These are phyloP conservation scores for Fraxinus xanthoxyloides DNA, from an alignment of 305 asterid species.

Conservation along the genomic window DNA sequence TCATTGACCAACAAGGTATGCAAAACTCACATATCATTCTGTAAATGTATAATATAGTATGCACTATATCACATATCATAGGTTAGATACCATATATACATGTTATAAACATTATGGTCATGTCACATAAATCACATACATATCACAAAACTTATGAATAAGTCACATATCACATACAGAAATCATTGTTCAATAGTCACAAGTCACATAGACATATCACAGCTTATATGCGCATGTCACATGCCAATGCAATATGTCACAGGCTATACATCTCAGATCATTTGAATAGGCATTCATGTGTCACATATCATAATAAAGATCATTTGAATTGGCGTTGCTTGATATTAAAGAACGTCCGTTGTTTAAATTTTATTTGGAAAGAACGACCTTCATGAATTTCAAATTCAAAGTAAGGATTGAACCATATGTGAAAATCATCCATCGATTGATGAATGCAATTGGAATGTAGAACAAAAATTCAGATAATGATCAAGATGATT, in stretches of 20 bases:
- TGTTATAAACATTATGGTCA: not conserved
- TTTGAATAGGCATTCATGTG: not conserved
- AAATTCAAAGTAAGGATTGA: too few relatives aligned
- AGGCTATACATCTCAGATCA: too few relatives aligned
- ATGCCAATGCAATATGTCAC: not conserved
- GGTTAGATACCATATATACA: not conserved
- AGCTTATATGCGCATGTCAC: not conserved
- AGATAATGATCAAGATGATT: not conserved
- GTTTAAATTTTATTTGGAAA: too few relatives aligned
- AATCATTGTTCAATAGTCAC: too few relatives aligned
- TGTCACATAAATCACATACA: not conserved
- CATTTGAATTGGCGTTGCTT: too few relatives aligned
- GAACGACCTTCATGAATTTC: too few relatives aligned
- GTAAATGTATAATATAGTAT: not conserved
- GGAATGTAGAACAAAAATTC: too few relatives aligned
- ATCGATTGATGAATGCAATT: too few relatives aligned
- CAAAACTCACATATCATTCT: not conserved
- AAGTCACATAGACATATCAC: not conserved
- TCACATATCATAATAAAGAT: too few relatives aligned
- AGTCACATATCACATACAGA: not conserved
- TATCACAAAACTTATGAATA: too few relatives aligned
- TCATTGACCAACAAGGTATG: not conserved
- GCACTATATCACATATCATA: not conserved
- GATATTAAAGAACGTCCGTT: too few relatives aligned
- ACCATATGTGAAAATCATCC: too few relatives aligned